A percentile compares a stretch with the other conserved stretches of the same genome.
Conservation (phyloP, 257 asterid species). For the Nicotiana attenuata region DNA sequence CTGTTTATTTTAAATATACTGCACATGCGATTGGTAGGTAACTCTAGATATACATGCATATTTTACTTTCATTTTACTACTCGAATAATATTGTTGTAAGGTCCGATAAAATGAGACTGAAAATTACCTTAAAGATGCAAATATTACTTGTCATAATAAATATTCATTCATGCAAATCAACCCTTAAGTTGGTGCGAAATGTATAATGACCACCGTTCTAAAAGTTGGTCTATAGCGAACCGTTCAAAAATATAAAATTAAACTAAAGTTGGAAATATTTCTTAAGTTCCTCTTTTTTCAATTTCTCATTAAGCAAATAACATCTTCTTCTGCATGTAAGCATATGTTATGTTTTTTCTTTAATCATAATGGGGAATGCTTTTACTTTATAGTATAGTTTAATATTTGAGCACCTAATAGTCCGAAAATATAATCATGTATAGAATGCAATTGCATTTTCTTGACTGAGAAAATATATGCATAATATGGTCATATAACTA, state of each 20-base stretch:
- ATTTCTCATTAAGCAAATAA: no score
- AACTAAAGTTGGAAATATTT: no score
- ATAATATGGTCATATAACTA: not conserved
- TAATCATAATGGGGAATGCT: not conserved
- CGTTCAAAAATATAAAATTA: no score
- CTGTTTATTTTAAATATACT: not conserved
- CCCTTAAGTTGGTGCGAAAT: not conserved
- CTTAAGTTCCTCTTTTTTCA: no score
- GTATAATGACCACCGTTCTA: not conserved
- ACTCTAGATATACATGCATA: not conserved
- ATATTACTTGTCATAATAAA: no score
- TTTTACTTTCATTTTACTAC: not conserved
- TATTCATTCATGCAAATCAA: not conserved
- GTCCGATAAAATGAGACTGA: not conserved
- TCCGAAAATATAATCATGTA: not conserved
- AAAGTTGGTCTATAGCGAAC: not conserved
- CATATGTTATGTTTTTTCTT: no score
- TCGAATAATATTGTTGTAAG: not conserved
- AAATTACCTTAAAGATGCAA: not conserved
- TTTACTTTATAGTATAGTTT: not conserved
- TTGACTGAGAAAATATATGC: not conserved
- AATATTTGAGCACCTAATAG: not conserved
- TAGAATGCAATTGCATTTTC: not conserved
- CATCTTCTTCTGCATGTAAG: no score
- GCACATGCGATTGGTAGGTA: conserved; percentile 2